Base-by-base conservation (phyloP, 2,329 filamentous ascomycete species). In the Aureobasidium zeae region DNA sequence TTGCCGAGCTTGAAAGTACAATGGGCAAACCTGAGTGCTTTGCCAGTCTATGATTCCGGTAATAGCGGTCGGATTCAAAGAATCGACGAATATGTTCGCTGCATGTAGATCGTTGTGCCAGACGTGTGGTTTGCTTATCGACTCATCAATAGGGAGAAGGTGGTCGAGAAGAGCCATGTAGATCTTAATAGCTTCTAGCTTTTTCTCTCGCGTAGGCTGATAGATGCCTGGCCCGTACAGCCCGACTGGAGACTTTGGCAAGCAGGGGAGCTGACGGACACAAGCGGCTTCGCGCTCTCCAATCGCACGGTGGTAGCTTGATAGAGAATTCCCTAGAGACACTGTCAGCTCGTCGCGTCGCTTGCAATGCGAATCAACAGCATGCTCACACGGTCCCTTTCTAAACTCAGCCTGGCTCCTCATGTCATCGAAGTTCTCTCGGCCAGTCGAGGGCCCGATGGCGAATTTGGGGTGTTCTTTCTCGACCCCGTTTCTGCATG, bases 41-140 rank as follows among this genome's bases (percentile, higher is more conserved):
- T 63, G 59, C 61, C 60, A 63, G 39, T 64, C 61, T 37, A 64
- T 59, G 21, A 64, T 49, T n/a, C 47, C 43, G 0, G 54, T 50
- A 34, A 63, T 48, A 47, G 52, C 44, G 9, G 60, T 59, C 9
- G 55, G 59, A 12, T 62, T 30, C 1, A 44, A 25, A 2, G 53
- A 36, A 41, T 63, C 50, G 4, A 64, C 60, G 37, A 62, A 61
- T 38, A 63, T 62, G 33, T 60, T 68, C 8, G 56, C 62, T 13
- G 45, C 44, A 38, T 68, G 64, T 13, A 67, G 51, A 37, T 68
- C 63, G 26, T 46, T 48, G 42, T 68, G 62, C 63, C 56, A 61
- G 12, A 60, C 12, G 28, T 30, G 28, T 30, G 28, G 7, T 8
- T 8, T 9, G 6, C 7, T 15, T n/a, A 30, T 5, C 10, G 3